Evolutionary conservation across 2,329 filamentous ascomycete species (phyloP), one percentile per base, ranked within the genome.

Genomic region (Aureobasidium sp.): DNA sequence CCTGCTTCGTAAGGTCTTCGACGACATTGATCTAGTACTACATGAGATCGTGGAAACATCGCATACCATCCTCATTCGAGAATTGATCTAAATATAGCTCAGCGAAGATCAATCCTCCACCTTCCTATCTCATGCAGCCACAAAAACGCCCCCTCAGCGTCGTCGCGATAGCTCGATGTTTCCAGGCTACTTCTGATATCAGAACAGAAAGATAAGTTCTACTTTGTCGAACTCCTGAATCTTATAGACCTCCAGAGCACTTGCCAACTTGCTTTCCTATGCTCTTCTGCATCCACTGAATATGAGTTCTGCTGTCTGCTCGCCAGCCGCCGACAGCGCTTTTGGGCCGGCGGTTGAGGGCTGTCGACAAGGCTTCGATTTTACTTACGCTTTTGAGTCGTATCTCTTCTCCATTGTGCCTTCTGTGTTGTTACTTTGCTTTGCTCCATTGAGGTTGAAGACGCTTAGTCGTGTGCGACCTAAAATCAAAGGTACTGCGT

Each of bases 351-450:
- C 44, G n/a, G 59, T 61, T 4, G 34, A 39, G 4, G 62, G 59
- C 5, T 66, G 63, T 37, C 65, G 74, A 59, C 72, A 71, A 53
- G 70, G 69, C 5, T 76, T 76, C 53, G 73, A 75, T 48, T 75
- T 76, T 48, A 74, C 73, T 17, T 64, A 75, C 32, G 66, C 72
- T 13, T 76, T 76, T 61, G 71, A 74, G 48, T 69, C 74, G 29
- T 53, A 69, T 10, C 66, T 75, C 39, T 67, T 76, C 29, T 71
- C 70, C 0, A 69, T 75, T 43, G 37, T 67, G 20, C 72, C 72
- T 26, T 62, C 72, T 10, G 66, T 66, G 12, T 43, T 75, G 32
- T 56, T 75, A n/a, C 61, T 74, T 43, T 61, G 65, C 26, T 63
- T 72, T 34, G 66, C 69, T 8, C 71, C 71, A 7, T 65, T 69